Conservation (phyloP, 306 rosid genomes). For the Rosa rugosa region DNA sequence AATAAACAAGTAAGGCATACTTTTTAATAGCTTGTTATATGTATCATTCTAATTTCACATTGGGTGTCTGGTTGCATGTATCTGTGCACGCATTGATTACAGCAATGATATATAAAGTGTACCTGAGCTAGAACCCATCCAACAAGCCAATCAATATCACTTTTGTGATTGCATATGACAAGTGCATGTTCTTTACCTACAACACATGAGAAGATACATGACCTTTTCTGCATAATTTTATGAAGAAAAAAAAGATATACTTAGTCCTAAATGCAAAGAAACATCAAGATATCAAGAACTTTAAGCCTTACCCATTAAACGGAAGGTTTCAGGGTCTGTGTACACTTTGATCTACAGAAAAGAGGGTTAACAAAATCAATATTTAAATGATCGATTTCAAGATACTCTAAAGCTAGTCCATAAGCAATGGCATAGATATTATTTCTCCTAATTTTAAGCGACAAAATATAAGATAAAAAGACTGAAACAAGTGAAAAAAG, state of each 20-base stretch:
- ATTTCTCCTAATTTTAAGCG: neutral
- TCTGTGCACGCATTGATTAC: slow-evolving; percentile 15
- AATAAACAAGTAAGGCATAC: neutral
- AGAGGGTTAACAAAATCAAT: slow-evolving; percentile 31
- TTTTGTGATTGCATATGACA: slow-evolving; percentile 74
- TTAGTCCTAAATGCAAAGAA: slow-evolving; percentile 14
- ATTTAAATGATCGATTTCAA: slow-evolving; percentile 21
- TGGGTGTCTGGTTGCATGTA: neutral
- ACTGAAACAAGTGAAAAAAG: neutral
- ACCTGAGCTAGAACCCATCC: slow-evolving; percentile 96
- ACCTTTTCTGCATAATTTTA: slow-evolving; percentile 3
- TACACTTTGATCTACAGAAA: slow-evolving; percentile 66
- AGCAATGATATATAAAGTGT: slow-evolving; percentile 30
- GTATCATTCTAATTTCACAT: neutral
- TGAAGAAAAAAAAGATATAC: neutral
- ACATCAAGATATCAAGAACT: slow-evolving; percentile 13
- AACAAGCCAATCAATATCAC: slow-evolving; percentile 97
- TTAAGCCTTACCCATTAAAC: slow-evolving; percentile 68
- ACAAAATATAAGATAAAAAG: too few relatives aligned
- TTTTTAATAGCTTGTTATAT: neutral
- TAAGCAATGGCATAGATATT: slow-evolving; percentile 10
- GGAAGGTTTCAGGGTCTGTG: slow-evolving; percentile 67
- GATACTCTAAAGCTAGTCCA: slow-evolving; percentile 21
- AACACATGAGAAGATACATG: slow-evolving; percentile 31
- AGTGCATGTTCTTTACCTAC: slow-evolving; percentile 95